A percentile compares a stretch with the other conserved stretches of the same genome.
Evolutionary conservation across 176 grass and related monocot species (phyloP).

Genomic region (Carex scoparia): DNA sequence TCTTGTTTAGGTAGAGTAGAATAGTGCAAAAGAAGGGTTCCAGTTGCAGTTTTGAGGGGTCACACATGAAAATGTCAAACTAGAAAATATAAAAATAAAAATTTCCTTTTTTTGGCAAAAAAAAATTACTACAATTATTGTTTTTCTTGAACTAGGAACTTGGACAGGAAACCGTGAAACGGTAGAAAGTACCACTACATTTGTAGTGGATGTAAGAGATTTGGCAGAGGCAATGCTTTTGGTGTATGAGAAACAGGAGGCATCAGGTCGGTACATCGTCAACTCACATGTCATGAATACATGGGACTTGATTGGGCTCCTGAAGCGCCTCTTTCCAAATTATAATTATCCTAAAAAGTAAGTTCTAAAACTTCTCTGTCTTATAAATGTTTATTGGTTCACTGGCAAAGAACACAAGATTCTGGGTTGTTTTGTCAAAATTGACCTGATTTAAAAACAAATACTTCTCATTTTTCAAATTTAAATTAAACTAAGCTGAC

Average conservation of each 20-base stretch:
- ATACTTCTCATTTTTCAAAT: not conserved
- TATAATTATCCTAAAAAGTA: conserved; percentile 42
- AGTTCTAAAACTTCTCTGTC: not conserved
- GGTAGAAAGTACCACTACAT: conserved; percentile 20
- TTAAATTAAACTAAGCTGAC: not conserved
- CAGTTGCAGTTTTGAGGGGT: not conserved
- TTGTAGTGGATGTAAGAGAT: conserved; percentile 65
- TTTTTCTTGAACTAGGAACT: not conserved
- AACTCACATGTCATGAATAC: conserved; percentile 29
- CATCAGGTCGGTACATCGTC: conserved; percentile 47
- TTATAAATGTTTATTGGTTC: not conserved
- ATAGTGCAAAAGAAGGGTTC: too few relatives aligned
- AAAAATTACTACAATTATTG: not conserved
- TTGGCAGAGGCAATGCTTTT: conserved; percentile 47
- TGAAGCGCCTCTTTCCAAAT: conserved; percentile 38
- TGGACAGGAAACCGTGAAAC: conserved; percentile 11
- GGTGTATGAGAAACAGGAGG: conserved; percentile 39
- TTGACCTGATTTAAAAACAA: not conserved
- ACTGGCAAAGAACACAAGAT: not conserved
- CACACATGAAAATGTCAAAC: not conserved
- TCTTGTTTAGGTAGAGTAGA: too few relatives aligned
- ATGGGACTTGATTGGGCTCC: conserved; percentile 22
- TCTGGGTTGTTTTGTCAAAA: not conserved
- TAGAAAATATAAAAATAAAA: not conserved
- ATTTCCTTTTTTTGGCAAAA: not conserved